A percentile compares a stretch with the other conserved stretches of the same genome.
Evolutionary conservation across 1,284 basidiomycete species (phyloP).

Genomic region (Leccinum glutinopallens): DNA sequence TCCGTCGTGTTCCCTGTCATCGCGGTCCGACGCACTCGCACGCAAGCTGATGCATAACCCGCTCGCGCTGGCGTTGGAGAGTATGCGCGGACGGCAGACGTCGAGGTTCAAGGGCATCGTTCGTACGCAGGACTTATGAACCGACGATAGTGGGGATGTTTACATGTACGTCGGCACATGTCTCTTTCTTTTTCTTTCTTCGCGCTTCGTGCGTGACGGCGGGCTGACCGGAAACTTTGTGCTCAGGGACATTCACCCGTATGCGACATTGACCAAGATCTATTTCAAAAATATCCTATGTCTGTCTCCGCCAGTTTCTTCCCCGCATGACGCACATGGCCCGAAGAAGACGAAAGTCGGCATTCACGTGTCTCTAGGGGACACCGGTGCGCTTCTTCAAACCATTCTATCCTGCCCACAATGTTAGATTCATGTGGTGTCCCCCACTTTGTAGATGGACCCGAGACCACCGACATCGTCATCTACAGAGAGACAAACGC

Average conservation of each 20-base stretch:
- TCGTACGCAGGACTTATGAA: conserved; percentile 51
- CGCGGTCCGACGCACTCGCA: conserved; percentile 32
- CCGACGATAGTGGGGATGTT: too few relatives aligned
- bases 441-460: too few relatives aligned
- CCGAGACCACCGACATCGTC: too few relatives aligned
- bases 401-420: conserved; percentile 40
- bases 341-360: too few relatives aligned
- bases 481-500: conserved; percentile 38
- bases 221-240: background rate
- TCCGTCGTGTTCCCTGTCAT: conserved; percentile 12
- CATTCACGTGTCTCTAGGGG: too few relatives aligned
- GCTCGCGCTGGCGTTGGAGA: conserved; percentile 71
- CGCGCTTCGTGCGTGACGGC: background rate
- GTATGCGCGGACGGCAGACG: conserved; percentile 74
- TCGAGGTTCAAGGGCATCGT: conserved; percentile 61
- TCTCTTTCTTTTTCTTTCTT: background rate
- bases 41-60: conserved; percentile 61
- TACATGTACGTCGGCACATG: too few relatives aligned
- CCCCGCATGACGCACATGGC: too few relatives aligned
- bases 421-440: too few relatives aligned
- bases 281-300: conserved; percentile 40
- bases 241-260: conserved; percentile 67
- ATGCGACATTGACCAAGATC: conserved; percentile 42
- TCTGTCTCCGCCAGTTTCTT: too few relatives aligned
- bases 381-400: too few relatives aligned